A percentile compares a stretch with the other conserved stretches of the same genome.
phyloP scores from a whole-genome alignment of 2,329 filamentous ascomycete species.

The Pseudogymnoascus sp. region DNA sequence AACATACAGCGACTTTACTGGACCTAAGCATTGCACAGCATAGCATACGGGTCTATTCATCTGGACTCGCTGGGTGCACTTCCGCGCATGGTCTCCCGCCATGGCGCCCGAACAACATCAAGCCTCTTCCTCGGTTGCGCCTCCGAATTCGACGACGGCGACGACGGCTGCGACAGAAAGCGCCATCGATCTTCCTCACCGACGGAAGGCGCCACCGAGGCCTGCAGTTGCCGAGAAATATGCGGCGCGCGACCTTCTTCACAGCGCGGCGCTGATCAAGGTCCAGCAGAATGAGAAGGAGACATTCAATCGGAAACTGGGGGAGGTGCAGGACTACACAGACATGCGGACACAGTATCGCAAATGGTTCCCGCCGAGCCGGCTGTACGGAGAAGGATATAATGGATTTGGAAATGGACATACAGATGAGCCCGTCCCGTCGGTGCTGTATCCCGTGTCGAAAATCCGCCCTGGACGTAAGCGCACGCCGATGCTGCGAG shows the following conservation, averaged over 20 bases:
- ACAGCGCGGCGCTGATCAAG: conserved; percentile 46
- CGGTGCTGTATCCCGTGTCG: conserved; percentile 71
- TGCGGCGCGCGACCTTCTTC: conserved; percentile 55
- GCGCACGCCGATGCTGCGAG: conserved; percentile 64
- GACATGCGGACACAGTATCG: conserved; percentile 49
- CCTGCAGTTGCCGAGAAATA: conserved; percentile 50
- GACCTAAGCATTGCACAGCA: conserved; percentile 3
- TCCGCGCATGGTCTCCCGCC: conserved; percentile 14
- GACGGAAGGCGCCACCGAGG: conserved; percentile 9
- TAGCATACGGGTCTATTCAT: neutral
- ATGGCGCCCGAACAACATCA: conserved; percentile 28
- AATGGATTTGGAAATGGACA: conserved; percentile 81
- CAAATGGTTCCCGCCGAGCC: conserved; percentile 47
- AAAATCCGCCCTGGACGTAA: conserved; percentile 71
- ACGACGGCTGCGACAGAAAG: conserved; percentile 15
- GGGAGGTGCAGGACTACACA: conserved; percentile 65
- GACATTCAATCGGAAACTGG: conserved; percentile 54
- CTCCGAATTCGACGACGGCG: conserved; percentile 10
- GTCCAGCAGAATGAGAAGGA: conserved; percentile 45
- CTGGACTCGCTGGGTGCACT: neutral
- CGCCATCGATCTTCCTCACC: conserved; percentile 20
- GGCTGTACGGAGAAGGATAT: conserved; percentile 68
- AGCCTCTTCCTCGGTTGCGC: conserved; percentile 20
- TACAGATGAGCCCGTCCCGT: conserved; percentile 61
- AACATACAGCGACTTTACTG: neutral